These are phyloP conservation scores for Straminergon stramineum DNA, from an alignment of 225 moss, liverwort and hornwort species.

Conservation along the genomic window DNA sequence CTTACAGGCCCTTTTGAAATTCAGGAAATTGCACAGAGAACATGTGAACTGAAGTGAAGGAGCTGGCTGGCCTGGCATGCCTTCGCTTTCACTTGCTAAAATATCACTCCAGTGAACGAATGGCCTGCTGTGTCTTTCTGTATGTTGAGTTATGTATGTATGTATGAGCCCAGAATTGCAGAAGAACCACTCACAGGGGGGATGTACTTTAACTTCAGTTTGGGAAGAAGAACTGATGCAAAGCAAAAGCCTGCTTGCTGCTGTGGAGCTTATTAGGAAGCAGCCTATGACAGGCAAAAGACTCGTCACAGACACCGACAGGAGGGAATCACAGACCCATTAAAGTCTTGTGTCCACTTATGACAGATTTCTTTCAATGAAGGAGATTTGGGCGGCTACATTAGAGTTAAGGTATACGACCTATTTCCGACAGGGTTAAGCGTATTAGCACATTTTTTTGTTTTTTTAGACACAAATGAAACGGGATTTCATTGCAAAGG, in stretches of 20 bases:
- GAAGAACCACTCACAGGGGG: not conserved
- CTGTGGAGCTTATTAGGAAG: not conserved
- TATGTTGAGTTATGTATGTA: too few species aligned
- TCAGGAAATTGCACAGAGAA: not conserved
- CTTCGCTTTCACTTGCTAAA: too few species aligned
- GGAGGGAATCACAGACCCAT: not conserved
- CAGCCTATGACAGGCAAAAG: not conserved
- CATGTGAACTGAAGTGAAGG: not conserved
- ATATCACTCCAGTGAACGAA: not conserved
- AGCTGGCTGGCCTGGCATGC: not conserved
- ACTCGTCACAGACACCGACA: too few species aligned
- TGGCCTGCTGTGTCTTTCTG: too few species aligned
- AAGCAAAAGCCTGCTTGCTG: not conserved
- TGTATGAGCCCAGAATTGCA: not conserved
- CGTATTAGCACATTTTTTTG: too few species aligned
- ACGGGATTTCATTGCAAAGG: too few species aligned
- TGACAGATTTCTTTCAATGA: not conserved
- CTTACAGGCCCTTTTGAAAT: not conserved
- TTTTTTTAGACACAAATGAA: too few species aligned
- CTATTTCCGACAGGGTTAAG: too few species aligned
- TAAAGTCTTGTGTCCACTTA: too few species aligned
- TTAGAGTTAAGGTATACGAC: too few species aligned
- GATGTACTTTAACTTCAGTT: not conserved
- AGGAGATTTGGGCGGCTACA: too few species aligned
- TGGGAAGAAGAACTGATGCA: not conserved